Evolutionary conservation across 306 rosid genomes (phyloP).

Genomic region (Rosa rugosa): DNA sequence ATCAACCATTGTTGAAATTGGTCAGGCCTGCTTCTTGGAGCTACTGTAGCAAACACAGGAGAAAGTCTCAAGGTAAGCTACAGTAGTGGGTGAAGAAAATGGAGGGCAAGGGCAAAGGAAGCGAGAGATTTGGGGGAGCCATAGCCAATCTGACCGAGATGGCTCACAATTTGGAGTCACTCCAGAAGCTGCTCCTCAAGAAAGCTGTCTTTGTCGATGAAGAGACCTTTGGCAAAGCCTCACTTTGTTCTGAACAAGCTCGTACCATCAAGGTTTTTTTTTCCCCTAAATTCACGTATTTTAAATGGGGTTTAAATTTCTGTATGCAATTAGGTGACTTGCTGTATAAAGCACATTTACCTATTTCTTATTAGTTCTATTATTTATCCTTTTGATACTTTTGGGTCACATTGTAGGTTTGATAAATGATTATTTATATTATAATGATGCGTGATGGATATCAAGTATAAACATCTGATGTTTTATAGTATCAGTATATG

Average conservation of each 20-base stretch:
- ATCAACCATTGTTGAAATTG: not conserved
- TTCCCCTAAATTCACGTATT: not conserved
- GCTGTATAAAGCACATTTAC: not conserved
- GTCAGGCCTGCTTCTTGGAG: not conserved
- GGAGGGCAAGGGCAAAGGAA: conserved; percentile 73
- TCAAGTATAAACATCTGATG: not conserved
- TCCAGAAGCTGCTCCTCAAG: conserved; percentile 78
- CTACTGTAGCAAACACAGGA: not conserved
- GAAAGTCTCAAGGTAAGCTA: not conserved
- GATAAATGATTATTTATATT: not conserved
- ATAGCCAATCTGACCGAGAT: conserved; percentile 81
- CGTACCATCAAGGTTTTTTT: conserved; percentile 73
- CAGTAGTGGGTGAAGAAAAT: conserved; percentile 11
- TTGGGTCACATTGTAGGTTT: not conserved
- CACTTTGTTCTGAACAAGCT: conserved; percentile 86
- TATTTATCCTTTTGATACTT: not conserved
- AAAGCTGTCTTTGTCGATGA: conserved; percentile 88
- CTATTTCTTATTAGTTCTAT: not conserved
- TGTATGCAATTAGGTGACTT: not conserved
- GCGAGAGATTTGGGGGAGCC: conserved; percentile 90
- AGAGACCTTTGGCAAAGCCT: conserved; percentile 81
- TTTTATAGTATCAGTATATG: not conserved
- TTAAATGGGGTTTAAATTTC: not conserved
- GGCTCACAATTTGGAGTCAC: conserved; percentile 74
- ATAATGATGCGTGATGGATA: not conserved